These are phyloP conservation scores for Puccinia coronata DNA, from an alignment of 1,284 basidiomycete species.

Conservation along the genomic window DNA sequence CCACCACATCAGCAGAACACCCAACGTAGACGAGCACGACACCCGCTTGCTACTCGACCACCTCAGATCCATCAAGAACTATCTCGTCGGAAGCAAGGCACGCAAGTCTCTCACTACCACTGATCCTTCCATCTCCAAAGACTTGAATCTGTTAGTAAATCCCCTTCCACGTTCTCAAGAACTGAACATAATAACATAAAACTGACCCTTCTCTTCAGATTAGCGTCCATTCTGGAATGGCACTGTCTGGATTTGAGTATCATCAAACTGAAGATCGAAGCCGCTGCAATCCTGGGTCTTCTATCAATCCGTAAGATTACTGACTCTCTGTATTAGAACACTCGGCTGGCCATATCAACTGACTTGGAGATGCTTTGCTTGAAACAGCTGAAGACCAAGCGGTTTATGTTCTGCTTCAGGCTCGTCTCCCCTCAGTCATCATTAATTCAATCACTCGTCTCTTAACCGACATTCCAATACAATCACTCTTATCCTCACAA, in stretches of 20 bases:
- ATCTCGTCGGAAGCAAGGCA: conserved; percentile 36
- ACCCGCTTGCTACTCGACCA: conserved; percentile 1
- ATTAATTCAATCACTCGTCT: conserved; percentile 39
- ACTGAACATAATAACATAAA: not conserved
- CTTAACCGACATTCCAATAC: conserved; percentile 14
- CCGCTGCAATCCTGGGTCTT: conserved; percentile 44
- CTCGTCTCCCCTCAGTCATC: conserved; percentile 25
- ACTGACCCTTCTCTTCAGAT: conserved; percentile 20
- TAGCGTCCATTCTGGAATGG: conserved; percentile 36
- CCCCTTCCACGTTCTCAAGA: not conserved
- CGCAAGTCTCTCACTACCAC: conserved; percentile 40
- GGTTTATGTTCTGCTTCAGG: conserved; percentile 25
- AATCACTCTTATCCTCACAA: conserved; percentile 25
- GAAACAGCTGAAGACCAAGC: conserved; percentile 43
- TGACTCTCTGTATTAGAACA: not conserved
- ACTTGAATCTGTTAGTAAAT: conserved; percentile 21
- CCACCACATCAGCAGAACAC: not conserved
- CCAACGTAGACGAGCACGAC: not conserved
- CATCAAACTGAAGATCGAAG: conserved; percentile 41
- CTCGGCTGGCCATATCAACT: not conserved
- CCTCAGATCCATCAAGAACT: conserved; percentile 42
- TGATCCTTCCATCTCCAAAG: conserved; percentile 18
- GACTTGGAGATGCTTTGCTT: not conserved
- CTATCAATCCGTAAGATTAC: conserved; percentile 33
- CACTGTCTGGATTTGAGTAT: conserved; percentile 4